These are phyloP conservation scores for Naganishia antarctica DNA, from an alignment of 768 basidiomycete species.

Conservation along the genomic window DNA sequence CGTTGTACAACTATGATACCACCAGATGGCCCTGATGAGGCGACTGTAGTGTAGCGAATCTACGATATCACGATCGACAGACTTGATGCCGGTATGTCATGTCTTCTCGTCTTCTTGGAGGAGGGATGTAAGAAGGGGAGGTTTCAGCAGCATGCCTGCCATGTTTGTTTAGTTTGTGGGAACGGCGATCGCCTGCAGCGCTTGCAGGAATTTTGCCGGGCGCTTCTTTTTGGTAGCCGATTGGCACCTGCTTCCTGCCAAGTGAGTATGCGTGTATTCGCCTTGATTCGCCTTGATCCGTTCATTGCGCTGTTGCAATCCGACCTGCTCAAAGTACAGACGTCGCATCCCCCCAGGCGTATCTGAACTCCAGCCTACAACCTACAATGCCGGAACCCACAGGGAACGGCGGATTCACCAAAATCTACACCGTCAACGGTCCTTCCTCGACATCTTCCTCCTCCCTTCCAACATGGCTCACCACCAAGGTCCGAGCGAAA, in stretches of 20 bases:
- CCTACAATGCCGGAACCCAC: conserved; percentile 17
- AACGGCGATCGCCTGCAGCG: conserved; percentile 9
- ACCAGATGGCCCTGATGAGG: too few species aligned
- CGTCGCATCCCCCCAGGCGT: too few species aligned
- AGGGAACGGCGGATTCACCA: conserved; percentile 44
- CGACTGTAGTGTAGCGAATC: too few species aligned
- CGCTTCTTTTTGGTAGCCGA: conserved; percentile 20
- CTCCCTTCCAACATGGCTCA: conserved; percentile 91
- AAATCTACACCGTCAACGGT: conserved; percentile 95
- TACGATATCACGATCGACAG: too few species aligned
- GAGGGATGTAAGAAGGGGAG: not conserved
- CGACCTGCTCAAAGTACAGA: too few species aligned
- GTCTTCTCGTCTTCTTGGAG: too few species aligned
- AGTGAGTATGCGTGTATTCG: not conserved
- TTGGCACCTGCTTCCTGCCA: too few species aligned
- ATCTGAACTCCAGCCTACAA: not conserved
- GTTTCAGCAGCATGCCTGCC: too few species aligned
- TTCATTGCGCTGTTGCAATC: too few species aligned
- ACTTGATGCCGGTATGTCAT: too few species aligned
- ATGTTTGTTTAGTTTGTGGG: conserved; percentile 22
- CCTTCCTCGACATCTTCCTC: conserved; percentile 79
- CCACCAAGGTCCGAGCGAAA: conserved; percentile 48
- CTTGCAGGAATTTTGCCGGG: conserved; percentile 10
- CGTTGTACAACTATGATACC: too few species aligned
- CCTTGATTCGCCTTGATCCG: too few species aligned